Base-by-base conservation (phyloP, 495 filamentous ascomycete species). In the Venustampulla echinocandica region DNA sequence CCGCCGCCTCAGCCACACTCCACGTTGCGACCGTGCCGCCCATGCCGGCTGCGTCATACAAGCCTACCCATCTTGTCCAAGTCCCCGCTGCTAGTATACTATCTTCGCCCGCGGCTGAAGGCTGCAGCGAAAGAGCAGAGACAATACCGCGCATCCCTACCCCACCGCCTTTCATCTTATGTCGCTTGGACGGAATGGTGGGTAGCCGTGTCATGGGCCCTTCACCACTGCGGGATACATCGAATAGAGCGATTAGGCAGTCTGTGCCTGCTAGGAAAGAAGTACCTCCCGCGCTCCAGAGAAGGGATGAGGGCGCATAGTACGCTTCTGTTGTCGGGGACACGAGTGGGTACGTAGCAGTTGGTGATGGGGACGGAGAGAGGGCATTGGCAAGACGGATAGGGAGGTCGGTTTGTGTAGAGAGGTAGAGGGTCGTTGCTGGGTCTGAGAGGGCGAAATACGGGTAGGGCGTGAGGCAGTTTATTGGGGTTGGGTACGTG, bases 71-170 rank as follows among this genome's bases (percentile, higher is more conserved):
- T 11, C 90, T 64, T 4, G 80, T 83, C 61, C 85, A 85, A 1
- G 88, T 95, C 1, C 89, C 92, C 0, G 86, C 89, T 2, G 86
- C 90, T 2, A 96, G 64, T 45, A 67, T 74, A 28, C 75, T 50
- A 6, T 61, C 62, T 2, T 58, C 57, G 10, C 38, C 54, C 4
- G 41, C 42, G 21, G 41, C 19, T 4, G 60, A 60, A 11, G 54
- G 48, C 2, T 65, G 62, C 28, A 68, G 60, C 1, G 61, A 54
- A 30, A 98, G 61, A 0, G 85, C 79, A 2, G 81, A 84, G 1
- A 96, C 69, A 33, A 84, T 80, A 1, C 92, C 92, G 49, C 84
- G 85, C 80, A 93, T 92, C 7, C 87, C 87, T 10, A 83, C 65
- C 11, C 81, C 81, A 14, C 79, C 79, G 17, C 81, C 81, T 40